phyloP scores from a whole-genome alignment of 2,329 filamentous ascomycete species.

The Eutypella sp. region DNA sequence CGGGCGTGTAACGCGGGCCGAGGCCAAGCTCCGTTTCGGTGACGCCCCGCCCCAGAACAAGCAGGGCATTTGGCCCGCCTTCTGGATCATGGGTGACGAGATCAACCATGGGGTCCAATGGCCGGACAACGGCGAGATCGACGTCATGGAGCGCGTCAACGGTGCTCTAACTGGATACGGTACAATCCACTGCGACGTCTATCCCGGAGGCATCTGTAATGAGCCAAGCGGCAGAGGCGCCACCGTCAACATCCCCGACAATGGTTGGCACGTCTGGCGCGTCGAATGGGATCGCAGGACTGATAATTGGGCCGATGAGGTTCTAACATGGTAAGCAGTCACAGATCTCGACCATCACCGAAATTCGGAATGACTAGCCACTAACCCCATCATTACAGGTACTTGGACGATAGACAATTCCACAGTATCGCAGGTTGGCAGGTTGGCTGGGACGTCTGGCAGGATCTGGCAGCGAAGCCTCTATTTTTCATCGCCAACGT shows the following conservation, averaged over 20 bases:
- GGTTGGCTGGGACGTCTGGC: constrained; percentile 38
- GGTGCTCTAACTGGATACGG: constrained; percentile 40
- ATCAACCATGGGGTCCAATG: constrained; percentile 41
- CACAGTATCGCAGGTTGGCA: constrained; percentile 37
- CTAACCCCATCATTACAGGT: too few species aligned
- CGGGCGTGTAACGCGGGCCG: constrained; percentile 36
- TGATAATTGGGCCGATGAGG: constrained; percentile 39
- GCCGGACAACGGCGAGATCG: constrained; percentile 47
- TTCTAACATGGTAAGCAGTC: constrained; percentile 48
- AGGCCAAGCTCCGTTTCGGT: constrained; percentile 43
- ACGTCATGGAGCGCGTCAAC: constrained; percentile 46
- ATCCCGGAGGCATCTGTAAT: constrained; percentile 43
- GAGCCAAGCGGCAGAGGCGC: constrained; percentile 39
- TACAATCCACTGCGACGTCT: constrained; percentile 42
- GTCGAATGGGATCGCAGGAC: constrained; percentile 42
- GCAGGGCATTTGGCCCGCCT: constrained; percentile 49
- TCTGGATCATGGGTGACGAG: constrained; percentile 46
- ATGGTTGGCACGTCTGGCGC: constrained; percentile 45
- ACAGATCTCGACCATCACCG: too few species aligned
- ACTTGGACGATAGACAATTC: constrained; percentile 39
- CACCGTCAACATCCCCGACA: constrained; percentile 35
- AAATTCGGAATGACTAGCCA: too few species aligned
- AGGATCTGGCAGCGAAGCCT: constrained; percentile 35
- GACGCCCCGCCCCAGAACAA: constrained; percentile 32
- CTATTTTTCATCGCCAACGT: constrained; percentile 44